Evolutionary conservation across 176 grass and related monocot species (phyloP).

Genomic region (Hsuehochloa calcarea): DNA sequence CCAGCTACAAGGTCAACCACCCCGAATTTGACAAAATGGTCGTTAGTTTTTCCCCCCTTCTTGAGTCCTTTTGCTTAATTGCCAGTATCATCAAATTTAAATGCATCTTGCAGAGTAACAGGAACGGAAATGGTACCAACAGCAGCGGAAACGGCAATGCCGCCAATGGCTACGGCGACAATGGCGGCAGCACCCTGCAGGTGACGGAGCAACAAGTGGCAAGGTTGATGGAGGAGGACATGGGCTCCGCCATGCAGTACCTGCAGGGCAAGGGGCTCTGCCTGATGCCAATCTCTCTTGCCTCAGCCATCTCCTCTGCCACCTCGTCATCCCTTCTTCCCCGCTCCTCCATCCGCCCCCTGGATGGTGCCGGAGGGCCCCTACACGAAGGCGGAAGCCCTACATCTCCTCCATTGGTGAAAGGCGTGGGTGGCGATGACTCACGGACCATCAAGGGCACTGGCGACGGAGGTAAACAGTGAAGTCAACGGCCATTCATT

Average conservation of each 20-base stretch:
- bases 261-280: constrained; percentile 95
- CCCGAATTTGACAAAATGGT: not conserved
- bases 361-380: not conserved
- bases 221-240: constrained; percentile 92
- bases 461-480: constrained; percentile 2
- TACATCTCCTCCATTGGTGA: constrained; percentile 22
- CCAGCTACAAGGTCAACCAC: constrained; percentile 23
- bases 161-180: constrained; percentile 10
- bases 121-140: constrained; percentile 25
- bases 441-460: constrained; percentile 3
- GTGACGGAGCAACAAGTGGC: constrained; percentile 87
- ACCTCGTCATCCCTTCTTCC: constrained; percentile 51
- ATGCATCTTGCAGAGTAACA: constrained; percentile 27
- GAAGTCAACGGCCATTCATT: not conserved
- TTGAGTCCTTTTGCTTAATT: not conserved
- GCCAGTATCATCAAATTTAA: not conserved
- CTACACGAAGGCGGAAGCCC: not conserved
- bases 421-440: not conserved
- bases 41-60: not conserved
- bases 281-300: constrained; percentile 91
- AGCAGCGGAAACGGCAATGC: constrained; percentile 21
- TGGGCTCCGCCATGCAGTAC: constrained; percentile 96
- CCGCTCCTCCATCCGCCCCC: constrained; percentile 10
- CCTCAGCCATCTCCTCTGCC: constrained; percentile 71
- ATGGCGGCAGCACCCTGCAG: constrained; percentile 46